Percentiles rank a stretch among this genome's conserved stretches.
Evolutionary conservation across 2,329 filamentous ascomycete genomes (phyloP).

Genomic region (Cryphonectria nitschkei): DNA sequence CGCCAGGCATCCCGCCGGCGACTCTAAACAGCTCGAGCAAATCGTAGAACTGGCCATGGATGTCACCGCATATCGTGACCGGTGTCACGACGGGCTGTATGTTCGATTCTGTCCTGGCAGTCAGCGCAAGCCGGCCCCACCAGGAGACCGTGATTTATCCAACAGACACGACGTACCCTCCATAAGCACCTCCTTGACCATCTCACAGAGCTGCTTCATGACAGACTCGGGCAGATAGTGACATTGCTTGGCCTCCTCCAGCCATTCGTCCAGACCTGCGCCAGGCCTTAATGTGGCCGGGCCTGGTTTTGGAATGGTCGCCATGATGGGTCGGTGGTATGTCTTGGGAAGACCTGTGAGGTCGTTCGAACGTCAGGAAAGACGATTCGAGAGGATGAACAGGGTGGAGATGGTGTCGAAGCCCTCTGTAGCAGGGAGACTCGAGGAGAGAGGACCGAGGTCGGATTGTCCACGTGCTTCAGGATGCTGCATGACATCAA

Average conservation of each 20-base stretch:
- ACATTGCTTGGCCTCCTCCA: conserved; percentile 94
- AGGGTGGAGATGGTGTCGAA: background rate
- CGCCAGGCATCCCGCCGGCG: conserved; percentile 93
- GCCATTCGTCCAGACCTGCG: conserved; percentile 92
- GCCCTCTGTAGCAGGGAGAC: conserved; percentile 1
- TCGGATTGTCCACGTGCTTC: conserved; percentile 20
- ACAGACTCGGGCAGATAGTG: conserved; percentile 94
- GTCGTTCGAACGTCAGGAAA: background rate
- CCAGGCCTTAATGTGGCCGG: conserved; percentile 83
- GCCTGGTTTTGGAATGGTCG: conserved; percentile 79
- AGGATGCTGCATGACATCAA: conserved; percentile 19
- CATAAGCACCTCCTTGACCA: conserved; percentile 98
- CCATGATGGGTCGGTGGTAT: conserved; percentile 41
- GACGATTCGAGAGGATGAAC: background rate
- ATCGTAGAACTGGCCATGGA: conserved; percentile 99
- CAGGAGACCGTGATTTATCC: background rate
- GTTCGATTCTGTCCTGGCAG: conserved; percentile 74
- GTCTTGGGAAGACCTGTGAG: background rate
- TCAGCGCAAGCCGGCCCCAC: conserved; percentile 13
- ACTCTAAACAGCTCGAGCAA: conserved; percentile 95
- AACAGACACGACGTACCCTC: conserved; percentile 65
- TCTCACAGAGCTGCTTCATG: conserved; percentile 99
- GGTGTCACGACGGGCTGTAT: conserved; percentile 97
- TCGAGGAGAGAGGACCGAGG: conserved; percentile 15
- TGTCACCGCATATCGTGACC: conserved; percentile 96